These are phyloP conservation scores for Galerina sulciceps DNA, from an alignment of 768 basidiomycete species.

Conservation along the genomic window DNA sequence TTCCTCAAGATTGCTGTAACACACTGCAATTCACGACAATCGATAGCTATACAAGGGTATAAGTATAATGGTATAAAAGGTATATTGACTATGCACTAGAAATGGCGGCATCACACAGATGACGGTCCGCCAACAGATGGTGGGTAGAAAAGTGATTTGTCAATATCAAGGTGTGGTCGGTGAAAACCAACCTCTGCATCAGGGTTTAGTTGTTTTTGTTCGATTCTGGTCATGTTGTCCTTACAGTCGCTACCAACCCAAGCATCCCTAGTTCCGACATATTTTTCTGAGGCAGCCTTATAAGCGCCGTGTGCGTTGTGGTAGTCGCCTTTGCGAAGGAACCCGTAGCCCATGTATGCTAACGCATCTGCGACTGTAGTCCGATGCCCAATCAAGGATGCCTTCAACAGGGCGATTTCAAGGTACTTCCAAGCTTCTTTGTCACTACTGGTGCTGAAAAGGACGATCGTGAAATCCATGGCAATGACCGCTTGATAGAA, in stretches of 20 bases:
- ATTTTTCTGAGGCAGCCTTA: slow-evolving; percentile 2
- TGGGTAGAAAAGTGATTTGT: slow-evolving; percentile 1
- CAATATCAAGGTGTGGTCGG: neutral
- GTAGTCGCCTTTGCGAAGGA: slow-evolving; percentile 8
- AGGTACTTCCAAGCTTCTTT: slow-evolving; percentile 1
- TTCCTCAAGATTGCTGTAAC: no score
- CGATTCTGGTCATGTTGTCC: slow-evolving; percentile 2
- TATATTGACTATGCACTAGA: no score
- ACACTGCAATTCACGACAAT: no score
- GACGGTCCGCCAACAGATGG: neutral
- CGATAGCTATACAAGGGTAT: no score
- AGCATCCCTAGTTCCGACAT: neutral
- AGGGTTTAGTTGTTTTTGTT: neutral
- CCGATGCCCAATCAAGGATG: slow-evolving; percentile 1
- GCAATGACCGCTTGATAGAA: slow-evolving; percentile 7
- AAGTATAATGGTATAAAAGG: no score
- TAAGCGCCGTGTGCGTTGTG: slow-evolving; percentile 3
- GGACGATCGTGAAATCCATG: slow-evolving; percentile 1
- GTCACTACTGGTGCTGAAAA: slow-evolving; percentile 5
- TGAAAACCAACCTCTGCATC: neutral
- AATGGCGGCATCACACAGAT: no score
- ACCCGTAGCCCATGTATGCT: slow-evolving; percentile 7
- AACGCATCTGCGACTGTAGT: neutral
- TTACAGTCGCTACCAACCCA: neutral
- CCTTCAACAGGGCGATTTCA: slow-evolving; percentile 3